phyloP scores from a whole-genome alignment of 1,284 basidiomycete genomes.

The Heterobasidion occidentale region DNA sequence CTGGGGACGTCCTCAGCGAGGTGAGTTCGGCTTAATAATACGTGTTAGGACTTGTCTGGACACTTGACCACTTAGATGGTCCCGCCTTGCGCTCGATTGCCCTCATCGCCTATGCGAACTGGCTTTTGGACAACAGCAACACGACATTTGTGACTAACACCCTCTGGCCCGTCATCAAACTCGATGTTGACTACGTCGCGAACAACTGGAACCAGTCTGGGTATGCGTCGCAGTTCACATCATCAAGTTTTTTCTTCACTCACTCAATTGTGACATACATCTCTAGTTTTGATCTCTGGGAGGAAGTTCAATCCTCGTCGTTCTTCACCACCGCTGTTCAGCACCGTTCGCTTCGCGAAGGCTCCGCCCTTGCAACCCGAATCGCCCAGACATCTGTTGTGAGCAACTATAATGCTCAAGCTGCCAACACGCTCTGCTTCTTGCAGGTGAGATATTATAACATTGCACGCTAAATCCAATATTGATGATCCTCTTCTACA shows the following conservation, averaged over 20 bases:
- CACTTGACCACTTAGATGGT: slow-evolving; percentile 39
- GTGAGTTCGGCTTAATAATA: slow-evolving; percentile 18
- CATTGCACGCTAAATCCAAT: too few species aligned
- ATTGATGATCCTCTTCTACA: too few species aligned
- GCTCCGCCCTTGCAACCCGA: slow-evolving; percentile 26
- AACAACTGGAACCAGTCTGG: slow-evolving; percentile 31
- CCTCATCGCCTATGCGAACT: slow-evolving; percentile 64
- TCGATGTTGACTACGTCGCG: slow-evolving; percentile 61
- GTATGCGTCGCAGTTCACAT: slow-evolving; percentile 15
- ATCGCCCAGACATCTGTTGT: slow-evolving; percentile 27
- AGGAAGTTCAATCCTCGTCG: slow-evolving; percentile 35
- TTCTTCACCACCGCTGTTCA: slow-evolving; percentile 43
- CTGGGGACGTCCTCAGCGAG: slow-evolving; percentile 60
- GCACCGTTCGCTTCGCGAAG: slow-evolving; percentile 37
- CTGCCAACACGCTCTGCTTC: slow-evolving; percentile 35
- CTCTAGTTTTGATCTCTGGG: slow-evolving; percentile 39
- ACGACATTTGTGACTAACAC: slow-evolving; percentile 38
- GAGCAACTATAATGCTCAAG: slow-evolving; percentile 28
- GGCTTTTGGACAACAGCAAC: slow-evolving; percentile 47
- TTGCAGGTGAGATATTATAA: too few species aligned
- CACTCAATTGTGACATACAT: slow-evolving; percentile 4
- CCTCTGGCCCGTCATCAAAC: slow-evolving; percentile 63
- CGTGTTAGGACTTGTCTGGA: neutral
- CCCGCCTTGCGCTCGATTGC: slow-evolving; percentile 66
- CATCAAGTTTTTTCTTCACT: neutral